Base-by-base conservation (phyloP, 1,284 basidiomycete genomes). In the Irpex lacteus region DNA sequence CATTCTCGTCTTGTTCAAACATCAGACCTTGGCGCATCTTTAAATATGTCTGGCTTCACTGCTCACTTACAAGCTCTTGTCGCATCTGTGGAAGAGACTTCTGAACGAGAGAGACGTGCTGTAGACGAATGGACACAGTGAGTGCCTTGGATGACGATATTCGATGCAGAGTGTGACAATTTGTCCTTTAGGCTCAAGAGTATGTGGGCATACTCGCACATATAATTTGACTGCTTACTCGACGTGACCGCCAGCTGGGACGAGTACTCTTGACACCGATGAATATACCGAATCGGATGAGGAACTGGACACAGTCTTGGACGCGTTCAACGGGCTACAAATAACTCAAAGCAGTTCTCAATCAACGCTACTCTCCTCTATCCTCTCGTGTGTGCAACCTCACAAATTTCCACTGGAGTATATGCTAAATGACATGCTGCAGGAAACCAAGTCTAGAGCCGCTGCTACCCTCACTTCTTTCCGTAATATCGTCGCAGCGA, bases 121-220 rank as follows among this genome's bases (percentile, higher is more conserved):
- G 61, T 78, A 15, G 77, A 79, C 50, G 74, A 75, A 54, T 80
- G 79, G 79, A 64, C 70, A 52, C 76, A 70, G 76, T 78, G 65
- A 34, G 71, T 66, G 40, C 53, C 50, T 36, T 2, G 34, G 26
- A 11, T 54, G 32, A 9, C 34, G 13, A 40, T 11, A 26, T 13
- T 38, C 34, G 11, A 40, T 26, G 21, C 21, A 8, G 26, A 19
- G 4, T 47, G 21, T 26, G 26, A 26, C 26, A 63, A 47, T 36
- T 40, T 52, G 21, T 49, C 36, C 8, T 18, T 50, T 37, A 36
- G 36, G 62, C 40, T 38, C 50, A 52, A 52, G 50, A 19, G 50
- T 52, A 18, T 18, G 50, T 52, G 8, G 18, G 2, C 19, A 18
- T 21, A 52, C 26, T 26, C 26, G 26, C 19, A 52, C 19, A 8